Evolutionary conservation across 768 basidiomycete genomes (phyloP).

Genomic region (Hortiboletus campestris): DNA sequence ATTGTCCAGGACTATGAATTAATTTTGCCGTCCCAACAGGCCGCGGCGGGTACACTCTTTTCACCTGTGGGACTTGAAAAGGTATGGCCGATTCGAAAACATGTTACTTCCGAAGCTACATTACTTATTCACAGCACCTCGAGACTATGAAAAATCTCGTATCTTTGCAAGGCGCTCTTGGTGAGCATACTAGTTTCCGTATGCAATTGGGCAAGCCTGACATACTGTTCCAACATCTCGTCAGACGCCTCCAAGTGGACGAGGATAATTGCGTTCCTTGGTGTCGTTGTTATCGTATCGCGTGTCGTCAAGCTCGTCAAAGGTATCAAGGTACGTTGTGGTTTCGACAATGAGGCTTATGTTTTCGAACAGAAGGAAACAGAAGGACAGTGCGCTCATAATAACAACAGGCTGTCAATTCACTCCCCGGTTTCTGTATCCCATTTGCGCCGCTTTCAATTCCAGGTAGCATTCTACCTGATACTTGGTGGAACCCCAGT

Average conservation of each 20-base stretch:
- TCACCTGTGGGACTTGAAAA: too few species aligned
- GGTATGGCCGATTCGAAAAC: too few species aligned
- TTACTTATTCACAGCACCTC: too few species aligned
- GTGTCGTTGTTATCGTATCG: constrained; percentile 9
- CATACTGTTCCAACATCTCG: not conserved
- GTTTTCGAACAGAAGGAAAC: too few species aligned
- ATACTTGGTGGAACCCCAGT: constrained; percentile 21
- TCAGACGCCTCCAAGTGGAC: not conserved
- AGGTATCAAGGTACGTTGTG: constrained; percentile 13
- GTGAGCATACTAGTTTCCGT: not conserved
- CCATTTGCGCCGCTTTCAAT: constrained; percentile 13
- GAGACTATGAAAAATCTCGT: not conserved
- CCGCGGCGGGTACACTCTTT: too few species aligned
- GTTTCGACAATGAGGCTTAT: not conserved
- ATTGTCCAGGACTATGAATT: too few species aligned
- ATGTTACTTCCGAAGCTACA: too few species aligned
- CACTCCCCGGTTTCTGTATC: constrained; percentile 16
- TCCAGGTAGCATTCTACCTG: constrained; percentile 1
- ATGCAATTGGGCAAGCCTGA: not conserved
- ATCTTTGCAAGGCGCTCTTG: not conserved
- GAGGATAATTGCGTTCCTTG: not conserved
- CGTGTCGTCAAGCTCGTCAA: constrained; percentile 14
- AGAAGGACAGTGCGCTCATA: not conserved
- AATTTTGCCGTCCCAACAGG: too few species aligned
- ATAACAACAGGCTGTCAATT: not conserved